Percentiles rank a stretch among this genome's conserved stretches.
phyloP scores from a whole-genome alignment of 2,329 filamentous ascomycete genomes.

The Pyricularia sp. region DNA sequence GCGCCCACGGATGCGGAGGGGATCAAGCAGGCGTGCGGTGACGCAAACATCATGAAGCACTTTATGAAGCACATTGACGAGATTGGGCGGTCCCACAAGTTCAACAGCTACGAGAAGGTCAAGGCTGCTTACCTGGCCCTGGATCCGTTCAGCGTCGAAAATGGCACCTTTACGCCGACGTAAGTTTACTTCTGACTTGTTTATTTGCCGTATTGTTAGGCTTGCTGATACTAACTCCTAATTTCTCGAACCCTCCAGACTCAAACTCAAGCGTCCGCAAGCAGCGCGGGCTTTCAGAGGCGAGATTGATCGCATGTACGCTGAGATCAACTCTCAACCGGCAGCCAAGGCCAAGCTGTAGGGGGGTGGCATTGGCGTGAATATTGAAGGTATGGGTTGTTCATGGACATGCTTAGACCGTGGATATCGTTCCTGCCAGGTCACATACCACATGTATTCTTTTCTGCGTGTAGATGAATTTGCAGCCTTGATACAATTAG shows the following conservation, averaged over 20 bases:
- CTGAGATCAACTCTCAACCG: slow-evolving; percentile 35
- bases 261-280: slow-evolving; percentile 53
- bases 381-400: background rate
- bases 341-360: slow-evolving; percentile 35
- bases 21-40: slow-evolving; percentile 55
- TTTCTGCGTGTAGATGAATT: background rate
- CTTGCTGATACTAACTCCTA: slow-evolving; percentile 7
- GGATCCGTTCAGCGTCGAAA: slow-evolving; percentile 89
- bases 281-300: slow-evolving; percentile 40
- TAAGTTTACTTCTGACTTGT: slow-evolving; percentile 42
- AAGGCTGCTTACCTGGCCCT: slow-evolving; percentile 64
- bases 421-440: background rate
- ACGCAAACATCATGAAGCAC: slow-evolving; percentile 63
- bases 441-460: background rate
- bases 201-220: background rate
- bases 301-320: slow-evolving; percentile 48
- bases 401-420: background rate
- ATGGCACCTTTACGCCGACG: slow-evolving; percentile 82
- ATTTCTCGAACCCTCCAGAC: slow-evolving; percentile 21
- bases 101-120: slow-evolving; percentile 85
- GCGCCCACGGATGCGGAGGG: slow-evolving; percentile 54
- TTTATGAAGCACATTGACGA: slow-evolving; percentile 71
- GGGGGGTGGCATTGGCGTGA: background rate
- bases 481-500: background rate
- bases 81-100: slow-evolving; percentile 74